phyloP scores from a whole-genome alignment of 306 rosid genomes.

The Lupinus albus region DNA sequence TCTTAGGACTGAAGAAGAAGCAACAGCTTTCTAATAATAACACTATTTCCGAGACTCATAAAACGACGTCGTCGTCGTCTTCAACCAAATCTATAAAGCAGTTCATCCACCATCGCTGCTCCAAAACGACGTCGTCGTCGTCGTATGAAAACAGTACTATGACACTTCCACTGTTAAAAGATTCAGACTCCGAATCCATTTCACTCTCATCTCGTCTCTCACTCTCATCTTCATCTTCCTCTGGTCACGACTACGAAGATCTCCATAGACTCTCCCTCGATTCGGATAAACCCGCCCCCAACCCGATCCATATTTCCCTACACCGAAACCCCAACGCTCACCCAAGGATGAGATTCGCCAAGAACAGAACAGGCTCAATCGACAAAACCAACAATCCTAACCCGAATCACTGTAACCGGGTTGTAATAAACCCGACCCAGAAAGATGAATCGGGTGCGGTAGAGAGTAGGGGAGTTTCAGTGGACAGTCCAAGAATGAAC shows the following conservation, averaged over 20 bases:
- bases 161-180: constrained; percentile 60
- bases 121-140: constrained; percentile 48
- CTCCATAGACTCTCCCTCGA: constrained; percentile 75
- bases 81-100: constrained; percentile 60
- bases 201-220: constrained; percentile 82
- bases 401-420: constrained; percentile 26
- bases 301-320: constrained; percentile 33
- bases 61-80: constrained; percentile 44
- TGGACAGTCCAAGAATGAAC: constrained; percentile 88
- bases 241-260: constrained; percentile 92
- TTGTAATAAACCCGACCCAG: constrained; percentile 68
- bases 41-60: background rate
- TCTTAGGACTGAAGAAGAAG: constrained; percentile 63
- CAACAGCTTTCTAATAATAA: constrained; percentile 43
- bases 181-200: constrained; percentile 71
- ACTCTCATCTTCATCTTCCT: constrained; percentile 78
- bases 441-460: constrained; percentile 41
- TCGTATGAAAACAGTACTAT: constrained; percentile 54
- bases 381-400: constrained; percentile 39
- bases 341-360: constrained; percentile 58
- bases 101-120: constrained; percentile 57
- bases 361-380: constrained; percentile 43
- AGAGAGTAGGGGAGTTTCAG: constrained; percentile 48
- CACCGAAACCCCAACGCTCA: constrained; percentile 49
- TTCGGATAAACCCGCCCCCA: constrained; percentile 59